Evolutionary conservation across 2,329 filamentous ascomycete species (phyloP).

Genomic region (Aspergillus unguis): DNA sequence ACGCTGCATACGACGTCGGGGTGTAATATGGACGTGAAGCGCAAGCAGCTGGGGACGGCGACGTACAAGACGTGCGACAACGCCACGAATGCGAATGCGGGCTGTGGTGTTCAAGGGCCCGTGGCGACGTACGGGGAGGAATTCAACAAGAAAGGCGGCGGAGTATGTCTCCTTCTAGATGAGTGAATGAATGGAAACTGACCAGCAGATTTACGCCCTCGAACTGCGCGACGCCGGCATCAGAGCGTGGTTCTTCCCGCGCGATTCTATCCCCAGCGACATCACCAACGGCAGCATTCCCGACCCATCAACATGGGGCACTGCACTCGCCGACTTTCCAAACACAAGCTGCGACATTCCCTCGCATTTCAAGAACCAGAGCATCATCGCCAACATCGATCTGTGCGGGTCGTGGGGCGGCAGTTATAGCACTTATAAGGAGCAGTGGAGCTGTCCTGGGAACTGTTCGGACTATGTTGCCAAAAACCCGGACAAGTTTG

Average conservation of each 20-base stretch:
- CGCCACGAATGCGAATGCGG: slow-evolving; percentile 51
- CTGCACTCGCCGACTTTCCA: slow-evolving; percentile 63
- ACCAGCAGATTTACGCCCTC: slow-evolving; percentile 52
- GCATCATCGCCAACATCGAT: slow-evolving; percentile 65
- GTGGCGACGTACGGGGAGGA: slow-evolving; percentile 48
- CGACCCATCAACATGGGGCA: slow-evolving; percentile 61
- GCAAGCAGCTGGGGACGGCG: slow-evolving; percentile 51
- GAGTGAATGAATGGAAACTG: no score
- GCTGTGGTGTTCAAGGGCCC: slow-evolving; percentile 53
- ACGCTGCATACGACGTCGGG: slow-evolving; percentile 59
- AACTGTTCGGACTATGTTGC: slow-evolving; percentile 59
- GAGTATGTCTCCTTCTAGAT: slow-evolving; percentile 40
- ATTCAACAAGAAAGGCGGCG: slow-evolving; percentile 56
- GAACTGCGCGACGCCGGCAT: slow-evolving; percentile 62
- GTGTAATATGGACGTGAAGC: slow-evolving; percentile 52
- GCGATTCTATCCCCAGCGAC: slow-evolving; percentile 51
- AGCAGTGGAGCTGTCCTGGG: slow-evolving; percentile 44
- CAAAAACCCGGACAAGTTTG: slow-evolving; percentile 55
- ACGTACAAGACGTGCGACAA: slow-evolving; percentile 51
- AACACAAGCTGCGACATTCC: slow-evolving; percentile 59
- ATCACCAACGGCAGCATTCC: slow-evolving; percentile 44
- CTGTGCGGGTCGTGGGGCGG: slow-evolving; percentile 58
- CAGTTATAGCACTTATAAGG: slow-evolving; percentile 29
- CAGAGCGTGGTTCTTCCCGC: slow-evolving; percentile 60
- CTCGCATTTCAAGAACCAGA: slow-evolving; percentile 61